phyloP scores from a whole-genome alignment of 768 basidiomycete species.

The Pulveroboletus sp. region DNA sequence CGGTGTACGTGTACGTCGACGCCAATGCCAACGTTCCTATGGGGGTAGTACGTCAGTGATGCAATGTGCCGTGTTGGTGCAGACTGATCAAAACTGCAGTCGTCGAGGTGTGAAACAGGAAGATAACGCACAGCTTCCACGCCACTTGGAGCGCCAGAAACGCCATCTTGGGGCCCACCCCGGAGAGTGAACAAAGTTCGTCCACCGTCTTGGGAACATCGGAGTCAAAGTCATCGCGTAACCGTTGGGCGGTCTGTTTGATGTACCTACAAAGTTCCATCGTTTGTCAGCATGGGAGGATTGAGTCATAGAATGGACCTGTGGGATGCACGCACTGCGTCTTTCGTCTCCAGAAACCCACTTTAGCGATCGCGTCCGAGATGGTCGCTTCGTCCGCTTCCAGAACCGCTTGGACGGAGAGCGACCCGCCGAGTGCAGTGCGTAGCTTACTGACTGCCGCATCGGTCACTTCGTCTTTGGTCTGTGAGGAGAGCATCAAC shows the following conservation, averaged over 20 bases:
- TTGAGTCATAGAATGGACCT: not conserved
- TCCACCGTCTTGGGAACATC: slow-evolving; percentile 90
- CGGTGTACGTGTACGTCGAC: slow-evolving; percentile 96
- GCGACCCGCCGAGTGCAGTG: slow-evolving; percentile 66
- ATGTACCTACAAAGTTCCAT: slow-evolving; percentile 49
- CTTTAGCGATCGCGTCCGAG: slow-evolving; percentile 75
- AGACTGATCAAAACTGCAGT: no score
- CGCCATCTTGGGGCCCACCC: slow-evolving; percentile 97
- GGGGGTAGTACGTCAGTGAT: no score
- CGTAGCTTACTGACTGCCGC: slow-evolving; percentile 76
- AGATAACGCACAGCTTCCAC: slow-evolving; percentile 64
- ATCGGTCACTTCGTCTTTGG: slow-evolving; percentile 86
- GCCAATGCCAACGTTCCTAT: slow-evolving; percentile 83
- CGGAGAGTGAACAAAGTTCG: slow-evolving; percentile 80
- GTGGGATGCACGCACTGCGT: slow-evolving; percentile 51
- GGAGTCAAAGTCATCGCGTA: slow-evolving; percentile 69
- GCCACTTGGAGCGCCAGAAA: slow-evolving; percentile 80
- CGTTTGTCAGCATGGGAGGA: not conserved
- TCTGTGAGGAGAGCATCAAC: slow-evolving; percentile 94
- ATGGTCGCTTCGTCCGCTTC: slow-evolving; percentile 60
- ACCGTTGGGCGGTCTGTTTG: slow-evolving; percentile 63
- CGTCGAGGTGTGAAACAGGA: no score
- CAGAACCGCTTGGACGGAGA: slow-evolving; percentile 70
- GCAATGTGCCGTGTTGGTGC: no score
- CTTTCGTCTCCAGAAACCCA: slow-evolving; percentile 91